phyloP scores from a whole-genome alignment of 441 rosid species.

The Erodium moschatum region DNA sequence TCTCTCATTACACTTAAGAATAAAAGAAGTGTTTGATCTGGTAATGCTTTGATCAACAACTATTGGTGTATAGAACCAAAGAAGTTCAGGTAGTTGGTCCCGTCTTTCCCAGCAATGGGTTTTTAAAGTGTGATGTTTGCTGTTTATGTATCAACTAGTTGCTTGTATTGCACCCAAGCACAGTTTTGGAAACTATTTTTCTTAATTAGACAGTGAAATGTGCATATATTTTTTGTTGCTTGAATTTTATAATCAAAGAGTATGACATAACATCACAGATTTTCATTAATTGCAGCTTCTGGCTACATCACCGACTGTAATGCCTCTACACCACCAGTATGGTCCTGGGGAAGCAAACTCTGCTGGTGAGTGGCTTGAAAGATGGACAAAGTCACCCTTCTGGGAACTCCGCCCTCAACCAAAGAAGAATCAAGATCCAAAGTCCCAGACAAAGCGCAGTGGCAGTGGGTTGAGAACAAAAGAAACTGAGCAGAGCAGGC shows the following conservation, averaged over 20 bases:
- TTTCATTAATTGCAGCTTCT: conserved; percentile 45
- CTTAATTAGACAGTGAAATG: neutral
- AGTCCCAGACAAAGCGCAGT: conserved; percentile 33
- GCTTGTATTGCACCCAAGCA: neutral
- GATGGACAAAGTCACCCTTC: conserved; percentile 58
- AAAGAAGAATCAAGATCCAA: conserved; percentile 29
- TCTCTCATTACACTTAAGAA: neutral
- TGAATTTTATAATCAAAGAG: neutral
- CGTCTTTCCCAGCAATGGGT: neutral
- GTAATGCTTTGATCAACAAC: neutral
- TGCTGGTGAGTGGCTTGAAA: conserved; percentile 54
- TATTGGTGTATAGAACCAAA: neutral
- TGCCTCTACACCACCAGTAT: conserved; percentile 44
- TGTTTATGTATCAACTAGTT: neutral
- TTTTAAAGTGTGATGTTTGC: neutral
- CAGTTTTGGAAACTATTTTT: neutral
- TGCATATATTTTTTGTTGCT: conserved; percentile 3
- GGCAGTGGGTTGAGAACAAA: conserved; percentile 22
- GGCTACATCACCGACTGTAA: conserved; percentile 34
- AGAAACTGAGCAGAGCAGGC: conserved; percentile 34
- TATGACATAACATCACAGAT: conserved; percentile 13
- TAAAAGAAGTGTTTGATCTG: neutral
- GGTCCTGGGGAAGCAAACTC: conserved; percentile 56
- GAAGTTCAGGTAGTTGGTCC: neutral
- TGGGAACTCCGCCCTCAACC: conserved; percentile 43